These are phyloP conservation scores for Pseudomicrostroma phylloplanum DNA, from an alignment of 1,284 basidiomycete species.

Conservation along the genomic window DNA sequence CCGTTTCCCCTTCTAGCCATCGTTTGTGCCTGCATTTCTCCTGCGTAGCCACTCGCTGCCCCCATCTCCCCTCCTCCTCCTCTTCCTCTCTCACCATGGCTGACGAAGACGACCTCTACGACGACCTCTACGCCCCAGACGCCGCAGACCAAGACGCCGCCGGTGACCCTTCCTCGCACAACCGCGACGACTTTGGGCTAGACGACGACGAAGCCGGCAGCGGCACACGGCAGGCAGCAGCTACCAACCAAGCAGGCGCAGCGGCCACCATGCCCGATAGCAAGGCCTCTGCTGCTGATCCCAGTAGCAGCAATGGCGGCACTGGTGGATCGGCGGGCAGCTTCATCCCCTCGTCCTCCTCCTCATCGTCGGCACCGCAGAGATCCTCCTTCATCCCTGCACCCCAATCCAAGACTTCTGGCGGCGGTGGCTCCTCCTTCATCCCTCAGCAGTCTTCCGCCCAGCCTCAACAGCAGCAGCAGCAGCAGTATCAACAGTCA, in stretches of 20 bases:
- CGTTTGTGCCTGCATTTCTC: no score
- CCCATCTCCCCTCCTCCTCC: no score
- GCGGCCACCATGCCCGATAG: slow-evolving; percentile 2
- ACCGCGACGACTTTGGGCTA: slow-evolving; percentile 5
- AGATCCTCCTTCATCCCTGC: slow-evolving; percentile 14
- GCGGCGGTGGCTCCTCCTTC: background rate
- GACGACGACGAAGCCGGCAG: slow-evolving; percentile 4
- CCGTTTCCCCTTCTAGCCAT: no score
- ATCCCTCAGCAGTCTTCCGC: slow-evolving; percentile 9
- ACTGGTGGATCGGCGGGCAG: slow-evolving; percentile 1
- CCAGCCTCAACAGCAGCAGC: background rate
- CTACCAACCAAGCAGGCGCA: no score
- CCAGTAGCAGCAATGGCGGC: background rate
- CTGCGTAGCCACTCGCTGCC: no score
- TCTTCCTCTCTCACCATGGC: slow-evolving; percentile 19
- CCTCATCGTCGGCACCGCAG: background rate
- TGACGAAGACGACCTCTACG: slow-evolving; percentile 40
- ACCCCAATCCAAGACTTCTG: background rate
- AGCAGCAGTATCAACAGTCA: no score
- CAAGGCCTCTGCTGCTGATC: background rate
- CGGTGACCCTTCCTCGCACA: background rate
- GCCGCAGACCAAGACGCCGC: slow-evolving; percentile 15
- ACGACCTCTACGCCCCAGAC: slow-evolving; percentile 34
- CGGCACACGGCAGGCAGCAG: no score
- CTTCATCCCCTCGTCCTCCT: slow-evolving; percentile 10